Evolutionary conservation across 2,329 filamentous ascomycete species (phyloP), one percentile per base, ranked within the genome.

Genomic region (Aureobasidium sp.): DNA sequence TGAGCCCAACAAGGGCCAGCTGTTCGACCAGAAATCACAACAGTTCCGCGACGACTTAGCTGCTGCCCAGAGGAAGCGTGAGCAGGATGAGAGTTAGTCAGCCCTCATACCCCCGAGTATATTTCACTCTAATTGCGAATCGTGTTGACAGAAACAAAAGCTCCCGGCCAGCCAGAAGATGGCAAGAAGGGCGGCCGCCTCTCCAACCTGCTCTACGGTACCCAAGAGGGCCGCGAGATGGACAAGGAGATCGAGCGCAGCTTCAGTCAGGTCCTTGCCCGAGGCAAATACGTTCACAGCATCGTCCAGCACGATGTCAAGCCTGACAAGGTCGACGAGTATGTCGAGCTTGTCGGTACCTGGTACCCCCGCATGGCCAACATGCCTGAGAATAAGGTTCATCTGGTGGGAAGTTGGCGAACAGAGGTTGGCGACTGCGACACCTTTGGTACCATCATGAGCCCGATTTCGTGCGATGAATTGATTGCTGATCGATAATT

Each of bases 401-500:
- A 99, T 74, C 79, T 99, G 62, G 94, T 99, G 5, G 94, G 94
- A 69, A 97, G 93, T 80, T 99, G 94, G 94, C 86, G 93, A 75
- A 97, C 92, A 16, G 94, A 99, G 75, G 92, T 99, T 57, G 94
- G 94, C 65, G 93, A 99, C 70, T 95, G 91, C 73, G 91, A 99
- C 72, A 97, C 92, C 0, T 99, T 99, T 77, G 86, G 92, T 96
- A 83, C 64, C 84, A 74, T 48, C 27, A 10, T 15, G n/a, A 7
- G 5, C 15, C 3, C 8, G 4, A 3, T n/a, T 29, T 32, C 21
- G 21, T 32, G 15, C 8, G 6, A 3, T 30, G 21, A 4, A 25
- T 2, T 27, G 13, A 55, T 30, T 49, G 37, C 39, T 37, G 30
- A 53, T 8, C 29, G 45, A n/a, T 1, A 11, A 21, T 25, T 44